A percentile compares a stretch with the other conserved stretches of the same genome.
These are phyloP conservation scores for Panicum miliaceum DNA, from an alignment of 176 grass and related monocot genomes.

Conservation along the genomic window DNA sequence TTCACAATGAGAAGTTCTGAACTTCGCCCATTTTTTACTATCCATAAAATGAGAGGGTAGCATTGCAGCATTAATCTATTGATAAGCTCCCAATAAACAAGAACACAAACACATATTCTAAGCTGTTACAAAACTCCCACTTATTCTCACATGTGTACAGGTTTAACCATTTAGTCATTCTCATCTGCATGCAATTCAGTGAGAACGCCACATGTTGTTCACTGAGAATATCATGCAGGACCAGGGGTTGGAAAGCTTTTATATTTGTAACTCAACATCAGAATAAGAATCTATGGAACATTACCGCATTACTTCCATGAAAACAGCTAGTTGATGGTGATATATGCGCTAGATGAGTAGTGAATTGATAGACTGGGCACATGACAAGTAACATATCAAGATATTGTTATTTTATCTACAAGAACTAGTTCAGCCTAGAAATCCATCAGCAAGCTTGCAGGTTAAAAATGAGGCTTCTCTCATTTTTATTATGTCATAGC, in stretches of 20 bases:
- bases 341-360: neutral
- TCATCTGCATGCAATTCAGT: neutral
- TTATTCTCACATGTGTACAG: neutral
- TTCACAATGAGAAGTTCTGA: constrained; percentile 11
- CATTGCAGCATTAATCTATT: neutral
- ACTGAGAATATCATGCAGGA: neutral
- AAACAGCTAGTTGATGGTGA: constrained; percentile 13
- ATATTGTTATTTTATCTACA: constrained; percentile 24
- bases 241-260: neutral
- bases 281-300: constrained; percentile 5
- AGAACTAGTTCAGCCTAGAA: constrained; percentile 25
- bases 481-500: neutral
- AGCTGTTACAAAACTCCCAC: constrained; percentile 6
- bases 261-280: neutral
- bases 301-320: neutral
- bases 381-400: constrained; percentile 15
- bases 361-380: neutral
- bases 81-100: constrained; percentile 24
- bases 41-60: neutral
- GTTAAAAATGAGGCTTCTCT: neutral
- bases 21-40: neutral
- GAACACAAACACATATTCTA: neutral
- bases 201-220: neutral
- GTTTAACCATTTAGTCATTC: neutral
- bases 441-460: neutral